Evolutionary conservation across 805 yeast genomes (phyloP), one percentile per base, ranked within the genome.

Genomic region (Nakazawaea laoshanensis): DNA sequence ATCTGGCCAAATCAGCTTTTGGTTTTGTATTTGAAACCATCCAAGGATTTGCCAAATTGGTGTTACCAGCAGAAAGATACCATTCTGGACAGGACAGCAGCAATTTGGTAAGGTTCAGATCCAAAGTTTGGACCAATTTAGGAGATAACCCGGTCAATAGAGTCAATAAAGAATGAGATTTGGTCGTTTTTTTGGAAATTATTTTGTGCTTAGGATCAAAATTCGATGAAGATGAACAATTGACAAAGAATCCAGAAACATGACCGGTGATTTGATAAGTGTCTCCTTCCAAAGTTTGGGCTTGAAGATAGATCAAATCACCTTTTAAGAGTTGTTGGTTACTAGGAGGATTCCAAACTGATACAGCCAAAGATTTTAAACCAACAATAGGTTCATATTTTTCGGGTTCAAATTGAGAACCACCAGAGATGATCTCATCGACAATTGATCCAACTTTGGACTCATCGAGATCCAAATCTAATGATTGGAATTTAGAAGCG

Each of bases 261-360:
- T 78, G 75, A 38, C 89, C 77, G 6, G 96, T 86, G 45, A 89
- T 71, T 46, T 84, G 81, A 54, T 68, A 72, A 19, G 70, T 70
- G 50, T 84, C 94, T 45, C 80, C 80, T 57, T 92, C 97, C 42
- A 83, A 61, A 29, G 96, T 83, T 46, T 74, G 78, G 26, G 76
- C 64, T 36, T 72, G 72, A 47, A 92, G 62, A 55, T 89, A 89
- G 37, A 81, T 62, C 45, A 88, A 63, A 49, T 88, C 95, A 17
- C 97, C 97, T 50, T 67, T 70, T 29, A 66, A 43, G 44, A 62
- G 70, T 50, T 69, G 73, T 32, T 63, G 58, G 12, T 78, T 62
- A 19, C 89, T 79, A 10, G 86, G 86, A 4, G 96, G 95, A 42
- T 83, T 78, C 92, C 95, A 89, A 34, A 74, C 71, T 10, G 95